phyloP scores from a whole-genome alignment of 805 yeast genomes.

The Metschnikowia arizonensis region DNA sequence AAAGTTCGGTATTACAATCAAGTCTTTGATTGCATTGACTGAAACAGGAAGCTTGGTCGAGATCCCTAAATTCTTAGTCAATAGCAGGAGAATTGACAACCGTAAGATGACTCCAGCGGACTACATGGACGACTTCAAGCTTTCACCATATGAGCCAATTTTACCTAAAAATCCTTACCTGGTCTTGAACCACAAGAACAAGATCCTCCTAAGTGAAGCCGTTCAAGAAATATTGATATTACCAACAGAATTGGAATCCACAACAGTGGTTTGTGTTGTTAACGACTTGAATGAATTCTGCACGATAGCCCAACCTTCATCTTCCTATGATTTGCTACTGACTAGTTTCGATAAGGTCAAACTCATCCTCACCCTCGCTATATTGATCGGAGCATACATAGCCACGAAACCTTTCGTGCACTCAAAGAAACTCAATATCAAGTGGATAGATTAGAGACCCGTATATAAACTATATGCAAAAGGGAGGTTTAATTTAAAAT shows the following conservation, averaged over 20 bases:
- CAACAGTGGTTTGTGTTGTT: slow-evolving; percentile 62
- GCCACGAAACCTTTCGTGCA: slow-evolving; percentile 56
- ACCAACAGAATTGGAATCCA: slow-evolving; percentile 73
- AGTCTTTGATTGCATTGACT: slow-evolving; percentile 58
- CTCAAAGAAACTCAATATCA: slow-evolving; percentile 47
- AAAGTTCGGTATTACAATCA: slow-evolving; percentile 61
- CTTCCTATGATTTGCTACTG: slow-evolving; percentile 73
- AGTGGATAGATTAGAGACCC: slow-evolving; percentile 44
- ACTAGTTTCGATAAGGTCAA: slow-evolving; percentile 62
- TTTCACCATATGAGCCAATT: slow-evolving; percentile 62
- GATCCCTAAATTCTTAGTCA: slow-evolving; percentile 66
- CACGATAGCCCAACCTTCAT: slow-evolving; percentile 74
- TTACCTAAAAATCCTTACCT: slow-evolving; percentile 35
- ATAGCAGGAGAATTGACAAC: slow-evolving; percentile 64
- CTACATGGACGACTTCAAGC: slow-evolving; percentile 50
- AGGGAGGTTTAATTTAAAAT: slow-evolving; percentile 6
- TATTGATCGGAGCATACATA: slow-evolving; percentile 44
- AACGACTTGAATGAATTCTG: slow-evolving; percentile 67
- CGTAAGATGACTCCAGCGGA: slow-evolving; percentile 50
- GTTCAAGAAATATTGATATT: slow-evolving; percentile 24
- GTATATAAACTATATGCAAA: neutral
- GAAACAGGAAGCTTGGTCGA: slow-evolving; percentile 58
- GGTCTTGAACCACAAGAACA: slow-evolving; percentile 36
- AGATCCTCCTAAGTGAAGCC: slow-evolving; percentile 18
- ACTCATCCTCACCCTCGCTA: slow-evolving; percentile 55